These are phyloP conservation scores for Lachnellula occidentalis DNA, from an alignment of 2,329 filamentous ascomycete genomes.

Conservation along the genomic window DNA sequence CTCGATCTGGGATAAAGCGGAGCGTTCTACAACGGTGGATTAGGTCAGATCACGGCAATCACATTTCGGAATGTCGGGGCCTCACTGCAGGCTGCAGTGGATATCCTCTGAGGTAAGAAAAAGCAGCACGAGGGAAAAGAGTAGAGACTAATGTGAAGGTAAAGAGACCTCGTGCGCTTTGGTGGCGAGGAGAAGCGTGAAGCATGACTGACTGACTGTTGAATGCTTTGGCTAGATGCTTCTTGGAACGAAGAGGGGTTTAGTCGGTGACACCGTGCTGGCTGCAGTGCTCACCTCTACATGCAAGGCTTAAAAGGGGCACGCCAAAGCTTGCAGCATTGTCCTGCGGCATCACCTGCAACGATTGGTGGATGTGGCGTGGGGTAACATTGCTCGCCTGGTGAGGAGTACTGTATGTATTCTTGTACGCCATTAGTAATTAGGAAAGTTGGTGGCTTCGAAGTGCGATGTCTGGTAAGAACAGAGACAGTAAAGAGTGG, in stretches of 20 bases:
- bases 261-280: background rate
- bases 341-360: background rate
- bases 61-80: background rate
- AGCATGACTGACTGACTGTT: background rate
- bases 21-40: slow-evolving; percentile 5
- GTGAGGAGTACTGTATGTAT: background rate
- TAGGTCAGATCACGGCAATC: background rate
- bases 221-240: background rate
- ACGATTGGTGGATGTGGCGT: slow-evolving; percentile 1
- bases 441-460: slow-evolving; percentile 1
- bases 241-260: no score
- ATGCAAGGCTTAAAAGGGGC: background rate
- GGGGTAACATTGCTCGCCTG: slow-evolving; percentile 2
- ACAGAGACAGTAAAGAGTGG: background rate
- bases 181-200: background rate
- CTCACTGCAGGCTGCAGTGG: no score
- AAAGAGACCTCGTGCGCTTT: slow-evolving; percentile 7
- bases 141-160: slow-evolving; percentile 7
- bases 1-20: no score
- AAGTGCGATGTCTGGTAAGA: background rate
- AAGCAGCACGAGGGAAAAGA: background rate
- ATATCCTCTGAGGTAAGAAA: slow-evolving; percentile 20
- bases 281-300: background rate
- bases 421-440: background rate
- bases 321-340: background rate